Percentiles rank a stretch among this genome's conserved stretches.
These are phyloP conservation scores for Polygonum maritimum DNA, from an alignment of 148 eudicot species.

Conservation along the genomic window DNA sequence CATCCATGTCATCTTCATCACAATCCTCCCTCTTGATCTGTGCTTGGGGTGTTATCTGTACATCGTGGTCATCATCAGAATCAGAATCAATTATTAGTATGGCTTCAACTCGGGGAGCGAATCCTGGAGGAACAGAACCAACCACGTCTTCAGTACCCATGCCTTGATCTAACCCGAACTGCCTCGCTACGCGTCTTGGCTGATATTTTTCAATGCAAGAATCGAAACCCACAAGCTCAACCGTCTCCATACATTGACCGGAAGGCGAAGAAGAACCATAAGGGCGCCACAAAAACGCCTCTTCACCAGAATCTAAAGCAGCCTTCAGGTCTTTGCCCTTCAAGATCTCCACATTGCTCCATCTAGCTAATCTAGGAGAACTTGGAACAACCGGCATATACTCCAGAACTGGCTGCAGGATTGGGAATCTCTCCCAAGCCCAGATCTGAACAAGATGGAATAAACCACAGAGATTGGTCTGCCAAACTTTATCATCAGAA, in stretches of 20 bases:
- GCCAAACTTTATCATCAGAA: background rate
- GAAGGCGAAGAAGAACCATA: slow-evolving; percentile 21
- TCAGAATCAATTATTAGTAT: background rate
- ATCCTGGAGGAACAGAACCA: background rate
- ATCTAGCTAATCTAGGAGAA: slow-evolving; percentile 20
- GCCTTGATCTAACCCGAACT: slow-evolving; percentile 50
- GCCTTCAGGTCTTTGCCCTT: background rate
- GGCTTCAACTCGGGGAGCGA: background rate
- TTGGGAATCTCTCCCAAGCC: slow-evolving; percentile 47
- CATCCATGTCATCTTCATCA: background rate
- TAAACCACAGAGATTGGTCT: background rate
- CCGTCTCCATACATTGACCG: slow-evolving; percentile 23
- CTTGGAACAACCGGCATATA: background rate
- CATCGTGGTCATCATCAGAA: background rate
- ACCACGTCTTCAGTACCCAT: background rate
- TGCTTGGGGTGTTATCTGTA: background rate
- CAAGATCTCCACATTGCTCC: slow-evolving; percentile 13
- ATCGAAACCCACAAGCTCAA: slow-evolving; percentile 36
- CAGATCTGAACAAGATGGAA: slow-evolving; percentile 40
- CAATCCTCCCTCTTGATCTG: background rate
- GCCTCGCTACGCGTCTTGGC: slow-evolving; percentile 44
- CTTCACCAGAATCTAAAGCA: slow-evolving; percentile 9
- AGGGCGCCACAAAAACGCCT: slow-evolving; percentile 33
- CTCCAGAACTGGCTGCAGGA: background rate
- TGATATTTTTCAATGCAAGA: slow-evolving; percentile 29